A percentile compares a stretch with the other conserved stretches of the same genome.
These are phyloP conservation scores for Phaeodactylum tricornutum DNA, from an alignment of 108 stramenopile genomes.

Conservation along the genomic window DNA sequence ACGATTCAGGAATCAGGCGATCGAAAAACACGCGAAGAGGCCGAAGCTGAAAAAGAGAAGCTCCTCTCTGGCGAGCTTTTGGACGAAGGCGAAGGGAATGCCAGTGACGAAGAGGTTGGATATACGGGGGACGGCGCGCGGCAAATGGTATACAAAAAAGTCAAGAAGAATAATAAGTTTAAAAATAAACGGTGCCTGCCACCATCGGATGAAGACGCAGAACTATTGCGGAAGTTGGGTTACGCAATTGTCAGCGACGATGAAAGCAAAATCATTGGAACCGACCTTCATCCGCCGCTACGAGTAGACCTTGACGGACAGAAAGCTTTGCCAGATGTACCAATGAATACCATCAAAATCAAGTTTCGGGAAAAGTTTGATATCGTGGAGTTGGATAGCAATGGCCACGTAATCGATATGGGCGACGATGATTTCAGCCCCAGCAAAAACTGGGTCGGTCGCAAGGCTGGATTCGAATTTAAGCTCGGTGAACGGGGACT, in stretches of 20 bases:
- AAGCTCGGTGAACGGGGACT: conserved; percentile 79
- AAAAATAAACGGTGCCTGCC: conserved; percentile 31
- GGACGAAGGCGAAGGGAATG: conserved; percentile 19
- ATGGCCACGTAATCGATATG: conserved; percentile 74
- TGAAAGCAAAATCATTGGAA: conserved; percentile 49
- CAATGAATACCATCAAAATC: conserved; percentile 20
- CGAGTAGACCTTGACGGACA: conserved; percentile 15
- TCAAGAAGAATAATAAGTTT: conserved; percentile 2
- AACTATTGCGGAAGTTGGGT: conserved; percentile 53
- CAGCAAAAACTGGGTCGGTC: conserved; percentile 53
- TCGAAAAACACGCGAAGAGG: conserved; percentile 72
- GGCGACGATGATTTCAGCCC: conserved; percentile 78
- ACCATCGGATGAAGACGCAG: conserved; percentile 42
- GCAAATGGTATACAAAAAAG: background rate
- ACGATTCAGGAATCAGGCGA: conserved; percentile 37
- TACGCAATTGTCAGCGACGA: conserved; percentile 72
- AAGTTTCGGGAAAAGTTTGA: conserved; percentile 72
- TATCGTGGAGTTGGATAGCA: conserved; percentile 67
- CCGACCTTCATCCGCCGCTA: conserved; percentile 61
- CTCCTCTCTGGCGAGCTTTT: conserved; percentile 57
- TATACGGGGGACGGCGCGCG: conserved; percentile 23
- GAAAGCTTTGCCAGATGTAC: background rate
- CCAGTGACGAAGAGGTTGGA: conserved; percentile 46
- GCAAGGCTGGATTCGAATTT: conserved; percentile 81
- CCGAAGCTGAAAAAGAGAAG: conserved; percentile 66